A percentile compares a stretch with the other conserved stretches of the same genome.
Conservation (phyloP, 2,329 filamentous ascomycete genomes). For the Zymoseptoria crescenta region DNA sequence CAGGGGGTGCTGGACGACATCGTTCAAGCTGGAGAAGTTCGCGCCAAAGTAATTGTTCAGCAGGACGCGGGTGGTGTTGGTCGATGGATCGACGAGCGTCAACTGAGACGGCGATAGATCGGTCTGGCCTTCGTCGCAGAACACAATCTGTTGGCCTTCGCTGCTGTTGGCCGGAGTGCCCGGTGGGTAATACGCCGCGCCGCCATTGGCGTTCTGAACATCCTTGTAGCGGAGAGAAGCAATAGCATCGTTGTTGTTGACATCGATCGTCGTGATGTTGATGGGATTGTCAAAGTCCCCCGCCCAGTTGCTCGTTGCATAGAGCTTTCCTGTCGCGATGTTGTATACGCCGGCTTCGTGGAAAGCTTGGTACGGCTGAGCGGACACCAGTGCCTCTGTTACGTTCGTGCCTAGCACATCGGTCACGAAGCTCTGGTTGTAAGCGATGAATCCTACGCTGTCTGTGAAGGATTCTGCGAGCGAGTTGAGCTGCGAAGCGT, state of each 20-base stretch:
- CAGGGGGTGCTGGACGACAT: constrained; percentile 45
- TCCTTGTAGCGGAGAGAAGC: constrained; percentile 21
- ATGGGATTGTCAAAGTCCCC: constrained; percentile 26
- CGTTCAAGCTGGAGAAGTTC: constrained; percentile 55
- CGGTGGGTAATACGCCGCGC: constrained; percentile 25
- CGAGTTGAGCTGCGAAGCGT: constrained; percentile 22
- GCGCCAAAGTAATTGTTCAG: constrained; percentile 55
- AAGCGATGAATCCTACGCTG: constrained; percentile 23
- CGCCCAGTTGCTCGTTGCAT: constrained; percentile 36
- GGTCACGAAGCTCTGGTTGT: constrained; percentile 24
- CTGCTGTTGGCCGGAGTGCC: constrained; percentile 25
- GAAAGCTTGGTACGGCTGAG: constrained; percentile 25
- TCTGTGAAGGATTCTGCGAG: constrained; percentile 21
- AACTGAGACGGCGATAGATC: constrained; percentile 19
- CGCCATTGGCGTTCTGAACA: constrained; percentile 27
- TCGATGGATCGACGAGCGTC: constrained; percentile 22
- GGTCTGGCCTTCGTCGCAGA: constrained; percentile 28
- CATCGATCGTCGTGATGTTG: constrained; percentile 29
- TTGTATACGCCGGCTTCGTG: constrained; percentile 36
- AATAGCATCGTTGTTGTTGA: constrained; percentile 22
- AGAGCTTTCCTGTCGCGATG: constrained; percentile 32
- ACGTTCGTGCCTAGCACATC: constrained; percentile 28
- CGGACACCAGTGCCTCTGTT: constrained; percentile 21
- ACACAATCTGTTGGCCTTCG: constrained; percentile 27
- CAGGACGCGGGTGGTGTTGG: constrained; percentile 30